Evolutionary conservation across 2,329 filamentous ascomycete species (phyloP).

Genomic region (Fusarium dlaminii): DNA sequence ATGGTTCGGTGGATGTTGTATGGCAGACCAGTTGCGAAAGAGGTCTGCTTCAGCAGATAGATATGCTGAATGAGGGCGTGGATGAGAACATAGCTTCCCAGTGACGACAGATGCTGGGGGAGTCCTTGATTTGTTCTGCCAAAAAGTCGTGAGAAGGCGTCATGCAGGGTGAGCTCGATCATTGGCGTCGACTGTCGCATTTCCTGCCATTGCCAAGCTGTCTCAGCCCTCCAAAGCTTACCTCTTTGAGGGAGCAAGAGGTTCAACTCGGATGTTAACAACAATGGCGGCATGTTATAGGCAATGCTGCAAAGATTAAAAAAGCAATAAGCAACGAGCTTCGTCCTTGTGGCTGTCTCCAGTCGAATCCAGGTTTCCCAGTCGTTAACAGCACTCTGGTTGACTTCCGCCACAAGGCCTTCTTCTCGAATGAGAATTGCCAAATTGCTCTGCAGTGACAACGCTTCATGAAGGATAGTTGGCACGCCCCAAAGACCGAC

Average conservation of each 20-base stretch:
- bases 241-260: conserved; percentile 64
- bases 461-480: conserved; percentile 66
- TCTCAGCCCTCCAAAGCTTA: conserved; percentile 66
- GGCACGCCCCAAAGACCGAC: conserved; percentile 70
- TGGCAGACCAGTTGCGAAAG: conserved; percentile 58
- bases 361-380: conserved; percentile 70
- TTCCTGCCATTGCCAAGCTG: conserved; percentile 69
- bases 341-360: conserved; percentile 66
- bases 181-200: conserved; percentile 60
- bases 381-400: conserved; percentile 56
- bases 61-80: conserved; percentile 78
- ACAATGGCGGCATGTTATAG: conserved; percentile 67
- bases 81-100: conserved; percentile 77
- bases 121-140: conserved; percentile 60
- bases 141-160: conserved; percentile 65
- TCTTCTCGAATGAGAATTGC: conserved; percentile 68
- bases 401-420: conserved; percentile 60
- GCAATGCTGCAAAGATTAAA: conserved; percentile 71
- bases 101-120: conserved; percentile 62
- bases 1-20: conserved; percentile 62
- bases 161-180: conserved; percentile 64
- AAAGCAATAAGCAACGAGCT: conserved; percentile 69
- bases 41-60: conserved; percentile 73
- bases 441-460: conserved; percentile 67
- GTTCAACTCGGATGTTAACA: conserved; percentile 68